A percentile compares a stretch with the other conserved stretches of the same genome.
Evolutionary conservation across 208 protist genomes (phyloP).

Genomic region (Tritrichomonas musculus): DNA sequence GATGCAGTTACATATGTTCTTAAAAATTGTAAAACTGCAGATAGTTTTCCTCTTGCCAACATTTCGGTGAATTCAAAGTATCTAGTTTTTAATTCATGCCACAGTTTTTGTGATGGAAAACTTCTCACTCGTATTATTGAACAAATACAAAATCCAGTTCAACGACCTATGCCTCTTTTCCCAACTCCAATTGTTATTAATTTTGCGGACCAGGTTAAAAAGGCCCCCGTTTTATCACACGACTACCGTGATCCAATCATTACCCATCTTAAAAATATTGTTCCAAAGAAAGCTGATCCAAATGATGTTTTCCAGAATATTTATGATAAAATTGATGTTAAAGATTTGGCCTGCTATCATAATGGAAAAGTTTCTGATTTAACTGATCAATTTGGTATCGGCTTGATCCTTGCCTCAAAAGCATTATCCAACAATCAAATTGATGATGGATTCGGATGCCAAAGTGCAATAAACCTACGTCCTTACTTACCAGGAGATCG

Average conservation of each 20-base stretch:
- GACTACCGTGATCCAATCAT: not conserved
- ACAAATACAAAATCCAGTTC: not conserved
- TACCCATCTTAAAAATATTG: not conserved
- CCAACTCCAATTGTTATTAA: not conserved
- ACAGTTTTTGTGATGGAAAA: not conserved
- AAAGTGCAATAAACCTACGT: not conserved
- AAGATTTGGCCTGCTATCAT: not conserved
- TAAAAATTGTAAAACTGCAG: not conserved
- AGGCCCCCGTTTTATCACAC: not conserved
- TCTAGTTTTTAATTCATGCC: not conserved
- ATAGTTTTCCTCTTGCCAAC: not conserved
- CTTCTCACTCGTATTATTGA: not conserved
- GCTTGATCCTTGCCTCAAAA: not conserved
- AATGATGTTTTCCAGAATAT: not conserved
- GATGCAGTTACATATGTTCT: not conserved
- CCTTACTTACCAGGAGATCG: not conserved
- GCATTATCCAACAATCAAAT: not conserved
- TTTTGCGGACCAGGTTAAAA: not conserved
- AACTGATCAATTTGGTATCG: not conserved
- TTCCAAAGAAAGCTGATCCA: not conserved
- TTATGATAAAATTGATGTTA: not conserved
- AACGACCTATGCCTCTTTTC: not conserved
- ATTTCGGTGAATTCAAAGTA: not conserved
- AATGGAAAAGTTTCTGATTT: not conserved
- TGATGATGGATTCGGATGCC: not conserved